Evolutionary conservation across 1,139 yeast species (phyloP).

Genomic region (Hansenula lynferdii): DNA sequence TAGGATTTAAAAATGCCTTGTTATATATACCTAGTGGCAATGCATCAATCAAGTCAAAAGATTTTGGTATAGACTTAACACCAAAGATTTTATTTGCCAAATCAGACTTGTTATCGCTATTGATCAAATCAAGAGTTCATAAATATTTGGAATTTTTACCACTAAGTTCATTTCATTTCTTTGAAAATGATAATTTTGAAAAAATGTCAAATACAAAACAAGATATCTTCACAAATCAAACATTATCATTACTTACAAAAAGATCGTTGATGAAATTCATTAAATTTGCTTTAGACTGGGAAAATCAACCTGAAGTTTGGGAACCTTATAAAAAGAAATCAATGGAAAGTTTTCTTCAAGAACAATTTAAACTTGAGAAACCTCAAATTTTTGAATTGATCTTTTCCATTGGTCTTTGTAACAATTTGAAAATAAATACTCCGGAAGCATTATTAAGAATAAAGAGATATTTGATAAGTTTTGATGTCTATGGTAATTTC

Average conservation of each 20-base stretch:
- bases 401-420: slow-evolving; percentile 79
- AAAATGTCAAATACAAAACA: slow-evolving; percentile 81
- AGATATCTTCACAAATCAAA: slow-evolving; percentile 89
- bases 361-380: slow-evolving; percentile 63
- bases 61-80: slow-evolving; percentile 81
- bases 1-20: slow-evolving; percentile 55
- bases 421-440: slow-evolving; percentile 53
- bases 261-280: slow-evolving; percentile 88
- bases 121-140: slow-evolving; percentile 81
- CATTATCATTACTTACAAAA: slow-evolving; percentile 70
- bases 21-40: slow-evolving; percentile 66
- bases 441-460: slow-evolving; percentile 76
- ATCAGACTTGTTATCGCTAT: slow-evolving; percentile 73
- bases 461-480: slow-evolving; percentile 77
- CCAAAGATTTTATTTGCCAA: slow-evolving; percentile 88
- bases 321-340: slow-evolving; percentile 51
- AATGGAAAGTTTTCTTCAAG: slow-evolving; percentile 51
- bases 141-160: slow-evolving; percentile 92
- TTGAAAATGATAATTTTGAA: slow-evolving; percentile 85
- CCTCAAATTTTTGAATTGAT: slow-evolving; percentile 81
- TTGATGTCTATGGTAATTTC: slow-evolving; percentile 90
- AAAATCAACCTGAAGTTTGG: slow-evolving; percentile 48
- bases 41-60: slow-evolving; percentile 50
- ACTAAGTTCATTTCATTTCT: slow-evolving; percentile 82
- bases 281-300: slow-evolving; percentile 79